phyloP scores from a whole-genome alignment of 2,329 filamentous ascomycete genomes.

The Beauveria varroae region DNA sequence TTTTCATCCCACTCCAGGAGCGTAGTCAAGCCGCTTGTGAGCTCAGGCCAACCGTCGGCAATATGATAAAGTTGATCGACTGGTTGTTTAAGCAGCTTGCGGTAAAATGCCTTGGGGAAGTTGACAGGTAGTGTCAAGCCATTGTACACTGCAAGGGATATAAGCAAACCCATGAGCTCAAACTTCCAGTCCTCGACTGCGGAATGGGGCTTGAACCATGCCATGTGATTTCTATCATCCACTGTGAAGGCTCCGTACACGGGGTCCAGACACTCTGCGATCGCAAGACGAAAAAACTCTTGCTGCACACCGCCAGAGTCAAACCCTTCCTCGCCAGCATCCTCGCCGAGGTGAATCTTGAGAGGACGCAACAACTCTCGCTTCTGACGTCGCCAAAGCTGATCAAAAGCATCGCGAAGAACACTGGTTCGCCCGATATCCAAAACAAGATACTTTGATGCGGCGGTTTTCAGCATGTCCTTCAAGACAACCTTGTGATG shows the following conservation, averaged over 20 bases:
- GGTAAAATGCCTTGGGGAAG: constrained; percentile 79
- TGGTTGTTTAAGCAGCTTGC: constrained; percentile 63
- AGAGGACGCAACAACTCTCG: constrained; percentile 77
- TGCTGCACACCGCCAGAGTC: constrained; percentile 95
- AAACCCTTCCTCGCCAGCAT: constrained; percentile 77
- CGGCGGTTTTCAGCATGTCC: constrained; percentile 57
- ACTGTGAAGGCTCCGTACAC: constrained; percentile 74
- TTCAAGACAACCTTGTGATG: constrained; percentile 55
- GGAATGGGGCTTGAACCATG: constrained; percentile 81
- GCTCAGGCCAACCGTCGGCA: constrained; percentile 77
- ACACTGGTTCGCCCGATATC: constrained; percentile 61
- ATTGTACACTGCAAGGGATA: constrained; percentile 88
- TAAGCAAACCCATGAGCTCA: constrained; percentile 78
- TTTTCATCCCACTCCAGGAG: constrained; percentile 70
- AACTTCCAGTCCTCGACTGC: constrained; percentile 83
- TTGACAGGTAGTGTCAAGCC: constrained; percentile 85
- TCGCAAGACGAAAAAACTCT: constrained; percentile 84
- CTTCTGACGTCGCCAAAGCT: constrained; percentile 80
- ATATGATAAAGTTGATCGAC: constrained; percentile 69
- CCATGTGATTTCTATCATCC: constrained; percentile 67
- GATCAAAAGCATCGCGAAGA: constrained; percentile 70
- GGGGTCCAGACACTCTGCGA: constrained; percentile 71
- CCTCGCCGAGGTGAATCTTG: constrained; percentile 79
- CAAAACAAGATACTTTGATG: constrained; percentile 64
- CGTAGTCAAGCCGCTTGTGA: constrained; percentile 65